phyloP scores from a whole-genome alignment of 768 basidiomycete genomes.

The Lyophyllum decastes region DNA sequence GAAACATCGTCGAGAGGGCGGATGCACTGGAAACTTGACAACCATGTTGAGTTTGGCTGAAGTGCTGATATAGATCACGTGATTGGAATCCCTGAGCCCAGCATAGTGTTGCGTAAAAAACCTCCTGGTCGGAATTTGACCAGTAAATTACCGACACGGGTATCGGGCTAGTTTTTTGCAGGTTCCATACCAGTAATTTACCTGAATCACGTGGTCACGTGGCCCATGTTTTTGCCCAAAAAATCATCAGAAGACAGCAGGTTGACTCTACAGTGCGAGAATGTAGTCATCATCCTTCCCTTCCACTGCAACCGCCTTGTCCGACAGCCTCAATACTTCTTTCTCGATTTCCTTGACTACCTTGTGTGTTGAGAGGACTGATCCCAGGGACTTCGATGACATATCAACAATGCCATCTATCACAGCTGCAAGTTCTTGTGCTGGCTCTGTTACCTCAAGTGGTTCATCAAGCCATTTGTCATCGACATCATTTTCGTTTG shows the following conservation, averaged over 20 bases:
- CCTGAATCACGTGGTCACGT: not conserved
- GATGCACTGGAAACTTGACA: not conserved
- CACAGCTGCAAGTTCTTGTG: not conserved
- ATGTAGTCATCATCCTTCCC: constrained; percentile 1
- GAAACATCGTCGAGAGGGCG: not conserved
- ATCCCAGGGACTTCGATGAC: not conserved
- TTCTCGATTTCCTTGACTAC: not conserved
- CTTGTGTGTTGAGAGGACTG: not conserved
- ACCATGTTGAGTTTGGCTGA: not conserved
- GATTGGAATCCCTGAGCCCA: no score
- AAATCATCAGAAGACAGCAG: not conserved
- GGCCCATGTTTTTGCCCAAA: not conserved
- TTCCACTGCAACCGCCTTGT: not conserved
- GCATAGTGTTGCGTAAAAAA: not conserved
- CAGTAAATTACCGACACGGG: not conserved
- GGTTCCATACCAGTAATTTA: not conserved
- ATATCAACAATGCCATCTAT: constrained; percentile 1
- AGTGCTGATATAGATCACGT: not conserved
- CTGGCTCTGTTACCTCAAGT: not conserved
- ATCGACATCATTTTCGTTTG: not conserved
- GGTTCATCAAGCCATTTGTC: constrained; percentile 5
- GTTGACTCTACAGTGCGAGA: not conserved
- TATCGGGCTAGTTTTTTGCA: not conserved
- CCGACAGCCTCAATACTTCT: not conserved
- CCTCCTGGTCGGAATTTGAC: no score